These are phyloP conservation scores for Ogataea haglerorum DNA, from an alignment of 805 yeast genomes.

Conservation along the genomic window DNA sequence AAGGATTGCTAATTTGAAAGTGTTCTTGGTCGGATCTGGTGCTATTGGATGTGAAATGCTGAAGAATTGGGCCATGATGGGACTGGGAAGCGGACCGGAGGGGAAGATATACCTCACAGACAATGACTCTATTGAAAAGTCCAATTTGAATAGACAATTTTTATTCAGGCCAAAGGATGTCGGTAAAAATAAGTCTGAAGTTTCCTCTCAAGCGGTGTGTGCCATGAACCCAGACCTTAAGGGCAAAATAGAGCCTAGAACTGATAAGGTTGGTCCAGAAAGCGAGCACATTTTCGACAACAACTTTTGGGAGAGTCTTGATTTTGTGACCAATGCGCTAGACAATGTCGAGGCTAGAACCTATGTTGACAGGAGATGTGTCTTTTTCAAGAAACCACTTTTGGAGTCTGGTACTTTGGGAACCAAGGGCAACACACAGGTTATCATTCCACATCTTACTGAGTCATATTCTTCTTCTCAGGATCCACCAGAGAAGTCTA, in stretches of 20 bases:
- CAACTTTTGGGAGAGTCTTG: conserved; percentile 77
- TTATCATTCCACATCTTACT: conserved; percentile 86
- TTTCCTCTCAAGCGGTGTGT: conserved; percentile 80
- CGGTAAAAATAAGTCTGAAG: conserved; percentile 85
- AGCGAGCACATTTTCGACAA: conserved; percentile 86
- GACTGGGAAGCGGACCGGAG: conserved; percentile 85
- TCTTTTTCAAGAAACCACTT: conserved; percentile 84
- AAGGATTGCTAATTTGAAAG: conserved; percentile 67
- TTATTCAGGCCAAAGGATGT: conserved; percentile 93
- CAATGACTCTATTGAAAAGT: conserved; percentile 91
- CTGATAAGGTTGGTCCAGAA: conserved; percentile 91
- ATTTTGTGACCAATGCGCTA: conserved; percentile 92
- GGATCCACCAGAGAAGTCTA: conserved; percentile 98
- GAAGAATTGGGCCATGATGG: conserved; percentile 97
- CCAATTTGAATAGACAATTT: conserved; percentile 94
- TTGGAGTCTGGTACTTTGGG: conserved; percentile 97
- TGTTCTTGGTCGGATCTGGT: conserved; percentile 94
- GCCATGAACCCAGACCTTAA: conserved; percentile 80
- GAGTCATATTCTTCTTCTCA: conserved; percentile 95
- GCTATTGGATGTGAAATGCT: conserved; percentile 99
- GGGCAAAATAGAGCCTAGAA: conserved; percentile 71
- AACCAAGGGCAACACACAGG: conserved; percentile 98
- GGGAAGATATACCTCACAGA: conserved; percentile 88
- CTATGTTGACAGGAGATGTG: conserved; percentile 95
- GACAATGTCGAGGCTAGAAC: conserved; percentile 98